phyloP scores from a whole-genome alignment of 257 asterid genomes.

The Solanum pinnatisectum region DNA sequence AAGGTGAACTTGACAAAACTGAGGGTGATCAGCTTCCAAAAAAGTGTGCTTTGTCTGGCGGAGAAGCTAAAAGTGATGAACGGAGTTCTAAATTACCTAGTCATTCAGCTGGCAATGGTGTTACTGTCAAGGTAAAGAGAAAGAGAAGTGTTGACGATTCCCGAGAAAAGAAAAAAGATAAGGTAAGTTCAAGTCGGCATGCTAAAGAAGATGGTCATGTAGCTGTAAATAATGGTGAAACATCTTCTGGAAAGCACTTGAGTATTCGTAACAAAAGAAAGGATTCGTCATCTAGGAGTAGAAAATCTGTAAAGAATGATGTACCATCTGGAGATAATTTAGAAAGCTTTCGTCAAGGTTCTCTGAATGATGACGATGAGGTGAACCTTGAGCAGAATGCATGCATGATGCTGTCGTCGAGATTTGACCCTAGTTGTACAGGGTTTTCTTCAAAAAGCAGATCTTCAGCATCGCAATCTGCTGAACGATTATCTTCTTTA shows the following conservation, averaged over 20 bases:
- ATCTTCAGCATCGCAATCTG: constrained; percentile 33
- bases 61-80: constrained; percentile 24
- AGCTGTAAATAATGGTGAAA: constrained; percentile 27
- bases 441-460: constrained; percentile 53
- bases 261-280: constrained; percentile 43
- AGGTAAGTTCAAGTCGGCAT: constrained; percentile 20
- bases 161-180: constrained; percentile 21
- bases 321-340: constrained; percentile 41
- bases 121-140: constrained; percentile 26
- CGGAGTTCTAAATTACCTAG: constrained; percentile 12
- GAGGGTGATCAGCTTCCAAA: constrained; percentile 8
- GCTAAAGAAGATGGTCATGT: constrained; percentile 19
- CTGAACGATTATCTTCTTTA: constrained; percentile 35
- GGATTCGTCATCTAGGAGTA: constrained; percentile 19
- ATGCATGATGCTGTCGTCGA: constrained; percentile 96
- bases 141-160: constrained; percentile 27
- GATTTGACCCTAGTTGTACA: constrained; percentile 96
- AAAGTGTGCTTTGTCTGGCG: constrained; percentile 7
- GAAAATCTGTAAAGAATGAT: constrained; percentile 28
- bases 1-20: constrained; percentile 23
- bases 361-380: constrained; percentile 81
- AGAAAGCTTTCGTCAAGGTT: constrained; percentile 28
- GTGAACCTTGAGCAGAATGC: constrained; percentile 96
- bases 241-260: constrained; percentile 27
- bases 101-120: constrained; percentile 18